These are phyloP conservation scores for Prunella vulgaris DNA, from an alignment of 257 asterid genomes.

Conservation along the genomic window DNA sequence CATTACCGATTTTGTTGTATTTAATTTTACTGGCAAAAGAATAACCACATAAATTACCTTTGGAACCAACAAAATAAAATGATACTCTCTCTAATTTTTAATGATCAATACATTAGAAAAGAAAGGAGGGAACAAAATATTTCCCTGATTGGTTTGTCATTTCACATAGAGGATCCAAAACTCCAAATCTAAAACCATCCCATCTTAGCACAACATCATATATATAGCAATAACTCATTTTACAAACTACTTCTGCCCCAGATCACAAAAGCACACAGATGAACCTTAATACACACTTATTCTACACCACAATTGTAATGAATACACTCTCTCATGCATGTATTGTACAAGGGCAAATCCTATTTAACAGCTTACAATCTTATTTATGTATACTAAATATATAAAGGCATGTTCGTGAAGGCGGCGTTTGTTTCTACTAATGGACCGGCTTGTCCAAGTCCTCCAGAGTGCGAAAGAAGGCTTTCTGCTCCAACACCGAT, in stretches of 20 bases:
- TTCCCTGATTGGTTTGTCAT: neutral
- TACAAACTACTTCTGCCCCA: neutral
- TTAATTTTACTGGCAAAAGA: too few relatives aligned
- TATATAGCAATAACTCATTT: neutral
- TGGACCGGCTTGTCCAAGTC: slow-evolving; percentile 72
- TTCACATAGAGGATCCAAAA: neutral
- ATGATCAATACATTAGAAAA: neutral
- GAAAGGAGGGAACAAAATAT: too few relatives aligned
- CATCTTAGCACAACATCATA: slow-evolving; percentile 9
- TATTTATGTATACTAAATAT: slow-evolving; percentile 12
- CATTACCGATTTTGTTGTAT: too few relatives aligned
- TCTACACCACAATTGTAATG: neutral
- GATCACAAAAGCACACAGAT: neutral
- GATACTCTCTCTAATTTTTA: too few relatives aligned
- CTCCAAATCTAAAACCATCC: neutral
- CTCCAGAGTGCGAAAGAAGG: slow-evolving; percentile 85
- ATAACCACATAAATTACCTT: too few relatives aligned
- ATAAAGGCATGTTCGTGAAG: neutral
- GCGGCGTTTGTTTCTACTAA: too few relatives aligned
- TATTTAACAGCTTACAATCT: neutral
- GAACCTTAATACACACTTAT: slow-evolving; percentile 2
- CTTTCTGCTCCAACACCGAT: slow-evolving; percentile 73
- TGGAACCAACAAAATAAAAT: too few relatives aligned
- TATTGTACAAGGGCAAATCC: neutral
- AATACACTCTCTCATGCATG: neutral